Percentiles rank a stretch among this genome's conserved stretches.
These are phyloP conservation scores for Kandelia obovata DNA, from an alignment of 345 rosid genomes.

Conservation along the genomic window DNA sequence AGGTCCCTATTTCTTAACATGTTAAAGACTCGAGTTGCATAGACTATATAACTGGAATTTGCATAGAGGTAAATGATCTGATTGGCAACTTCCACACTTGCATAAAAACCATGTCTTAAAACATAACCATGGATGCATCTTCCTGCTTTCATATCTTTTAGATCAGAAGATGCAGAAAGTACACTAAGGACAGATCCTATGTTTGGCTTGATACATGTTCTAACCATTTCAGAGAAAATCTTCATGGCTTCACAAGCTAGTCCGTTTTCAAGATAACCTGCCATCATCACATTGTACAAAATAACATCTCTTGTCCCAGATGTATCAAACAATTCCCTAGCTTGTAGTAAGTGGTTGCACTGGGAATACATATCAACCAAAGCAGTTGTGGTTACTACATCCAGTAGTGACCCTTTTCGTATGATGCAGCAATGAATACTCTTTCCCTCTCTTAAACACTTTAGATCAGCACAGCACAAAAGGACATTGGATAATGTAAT, in stretches of 20 bases:
- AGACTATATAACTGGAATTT: conserved; percentile 19
- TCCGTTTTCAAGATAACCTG: conserved; percentile 29
- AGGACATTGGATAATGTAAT: conserved; percentile 30
- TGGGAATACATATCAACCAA: conserved; percentile 36
- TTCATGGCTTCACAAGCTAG: conserved; percentile 20
- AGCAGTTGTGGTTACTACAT: conserved; percentile 32
- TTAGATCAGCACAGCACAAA: conserved; percentile 30
- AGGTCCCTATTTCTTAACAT: conserved; percentile 25
- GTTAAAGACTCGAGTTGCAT: conserved; percentile 25
- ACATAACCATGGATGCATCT: conserved; percentile 28
- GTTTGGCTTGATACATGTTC: conserved; percentile 20
- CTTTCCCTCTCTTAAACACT: conserved; percentile 27
- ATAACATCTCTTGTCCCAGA: conserved; percentile 28
- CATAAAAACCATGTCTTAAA: conserved; percentile 17
- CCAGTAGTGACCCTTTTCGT: conserved; percentile 26
- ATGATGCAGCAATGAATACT: conserved; percentile 32
- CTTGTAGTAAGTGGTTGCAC: conserved; percentile 25
- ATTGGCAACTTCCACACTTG: conserved; percentile 27
- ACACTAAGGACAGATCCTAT: conserved; percentile 21
- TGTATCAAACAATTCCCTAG: conserved; percentile 25
- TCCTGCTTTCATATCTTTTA: conserved; percentile 26
- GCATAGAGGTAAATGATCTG: conserved; percentile 29
- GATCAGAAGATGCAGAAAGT: conserved; percentile 30
- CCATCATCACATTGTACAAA: conserved; percentile 33
- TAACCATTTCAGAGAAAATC: conserved; percentile 30